Base-by-base conservation (phyloP, 139 green algal genomes). In the Klebsormidium nitens region DNA sequence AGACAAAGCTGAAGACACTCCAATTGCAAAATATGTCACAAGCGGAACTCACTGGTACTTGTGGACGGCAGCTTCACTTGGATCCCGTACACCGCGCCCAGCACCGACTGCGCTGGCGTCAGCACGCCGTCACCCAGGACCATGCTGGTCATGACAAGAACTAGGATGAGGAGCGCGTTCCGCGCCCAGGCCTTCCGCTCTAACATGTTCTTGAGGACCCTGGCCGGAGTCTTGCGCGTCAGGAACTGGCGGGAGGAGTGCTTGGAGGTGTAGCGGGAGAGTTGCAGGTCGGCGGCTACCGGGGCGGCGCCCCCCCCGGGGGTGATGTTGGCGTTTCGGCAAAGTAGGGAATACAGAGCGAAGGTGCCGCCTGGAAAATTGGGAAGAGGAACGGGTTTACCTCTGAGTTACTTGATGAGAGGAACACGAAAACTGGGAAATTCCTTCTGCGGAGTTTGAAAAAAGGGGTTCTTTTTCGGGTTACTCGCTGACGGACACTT, bases 291-390 rank as follows among this genome's bases (percentile, higher is more conserved):
- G 36, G 59, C n/a, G n/a, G 59, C 5, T 6, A 23, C 6, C 5
- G 36, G 31, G 8, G 17, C 44, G 14, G 55, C 14, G 55, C 55
- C 19, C n/a, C 55, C 55, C 17, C 23, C n/a, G 11, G 17, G n/a
- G n/a, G 55, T 63, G 17, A 71, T 64, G 3, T 35, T 31, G 23
- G 82, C 71, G 42, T 63, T 63, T 39, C 81, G 77, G 49, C 83
- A 85, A 3, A 92, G 75, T 14, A 86, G 59, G 14, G 81, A 80
- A 62, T 87, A 92, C 14, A 92, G 75, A 1, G 87, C 87, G 81
- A 92, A 89, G 17, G 86, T 84, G 34, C 87, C 87, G n/a, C 86
- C 84, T 90, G 77, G 17, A 0, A 34, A 52, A 52, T 17, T 19
- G 19, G 44, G 17, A 52, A 52, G 17, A 17, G 44, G 44, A 17